Base-by-base conservation (phyloP, 805 yeast genomes). In the Ogataea pignaliae region DNA sequence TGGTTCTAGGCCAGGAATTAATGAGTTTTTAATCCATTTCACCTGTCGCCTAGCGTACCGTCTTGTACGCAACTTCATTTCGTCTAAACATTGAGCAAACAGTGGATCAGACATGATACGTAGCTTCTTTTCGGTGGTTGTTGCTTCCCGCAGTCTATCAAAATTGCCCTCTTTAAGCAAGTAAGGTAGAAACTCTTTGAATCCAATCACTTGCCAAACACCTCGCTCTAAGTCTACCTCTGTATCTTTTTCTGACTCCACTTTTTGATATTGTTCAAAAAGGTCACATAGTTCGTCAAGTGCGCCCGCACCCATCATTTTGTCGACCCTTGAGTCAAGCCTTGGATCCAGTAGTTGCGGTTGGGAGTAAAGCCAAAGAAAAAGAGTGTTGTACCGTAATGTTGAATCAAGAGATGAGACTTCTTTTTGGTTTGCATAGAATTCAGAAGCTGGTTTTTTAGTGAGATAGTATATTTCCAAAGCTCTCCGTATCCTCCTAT, bases 151-250 rank as follows among this genome's bases (percentile, higher is more conserved):
- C 33, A 21, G 26, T 12, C n/a, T 17, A 11, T 26, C 16, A 13
- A 48, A 42, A 54, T 54, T 43, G 60, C 60, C 18, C 79, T 44
- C 10, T 12, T 36, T 15, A 8, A 34, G 34, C 21, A 63, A 48
- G 34, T 46, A 88, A 1, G 95, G 91, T 32, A 87, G 57, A 57
- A 88, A 88, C 57, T 88, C 96, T 60, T 88, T 87, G 64, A 87
- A 93, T 1, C 98, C 98, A 56, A 91, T 87, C 1, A 87, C 96
- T 65, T 93, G 98, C 89, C 89, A 89, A 0, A 91, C 75, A 2
- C 98, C 98, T 45, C 75, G 69, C 42, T 85, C 84, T 44, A 78
- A 65, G 45, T 73, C 81, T 10, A 84, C 79, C 17, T 55, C 4
- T 21, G 26, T 60, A 3, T 62, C 59, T 1, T 55, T 51, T 10